A percentile compares a stretch with the other conserved stretches of the same genome.
Evolutionary conservation across 225 moss, liverwort and hornwort genomes (phyloP).

Genomic region (Anthoceros angustus): DNA sequence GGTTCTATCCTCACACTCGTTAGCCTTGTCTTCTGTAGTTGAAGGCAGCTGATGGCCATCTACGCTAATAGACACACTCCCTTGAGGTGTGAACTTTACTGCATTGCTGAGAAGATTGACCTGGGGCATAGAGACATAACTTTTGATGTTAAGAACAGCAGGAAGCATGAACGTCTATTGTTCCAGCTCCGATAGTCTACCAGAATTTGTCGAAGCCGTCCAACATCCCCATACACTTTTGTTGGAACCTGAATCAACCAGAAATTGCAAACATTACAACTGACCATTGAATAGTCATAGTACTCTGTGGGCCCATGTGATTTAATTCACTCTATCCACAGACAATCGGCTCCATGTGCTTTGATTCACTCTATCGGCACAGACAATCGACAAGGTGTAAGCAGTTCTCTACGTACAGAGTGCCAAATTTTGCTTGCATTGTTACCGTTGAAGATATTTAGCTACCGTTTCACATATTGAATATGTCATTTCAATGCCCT

Average conservation of each 20-base stretch:
- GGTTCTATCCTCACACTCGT: not conserved
- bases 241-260: slow-evolving; percentile 13
- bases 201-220: slow-evolving; percentile 21
- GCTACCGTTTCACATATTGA: slow-evolving; percentile 16
- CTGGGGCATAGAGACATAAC: not conserved
- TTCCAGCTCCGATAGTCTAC: not conserved
- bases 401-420: too few species aligned
- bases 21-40: not conserved
- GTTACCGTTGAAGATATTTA: not conserved
- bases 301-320: too few species aligned
- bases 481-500: slow-evolving; percentile 21
- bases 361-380: not conserved
- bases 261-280: not conserved
- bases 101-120: slow-evolving; percentile 27
- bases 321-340: too few species aligned
- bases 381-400: too few species aligned
- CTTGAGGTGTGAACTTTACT: slow-evolving; percentile 18
- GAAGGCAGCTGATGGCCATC: slow-evolving; percentile 5
- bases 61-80: slow-evolving; percentile 13
- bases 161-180: not conserved
- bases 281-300: too few species aligned
- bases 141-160: not conserved
- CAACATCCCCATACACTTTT: slow-evolving; percentile 15
- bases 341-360: not conserved
- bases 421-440: not conserved